Base-by-base conservation (phyloP, 148 eudicot species). In the Mesembryanthemum crystallinum region DNA sequence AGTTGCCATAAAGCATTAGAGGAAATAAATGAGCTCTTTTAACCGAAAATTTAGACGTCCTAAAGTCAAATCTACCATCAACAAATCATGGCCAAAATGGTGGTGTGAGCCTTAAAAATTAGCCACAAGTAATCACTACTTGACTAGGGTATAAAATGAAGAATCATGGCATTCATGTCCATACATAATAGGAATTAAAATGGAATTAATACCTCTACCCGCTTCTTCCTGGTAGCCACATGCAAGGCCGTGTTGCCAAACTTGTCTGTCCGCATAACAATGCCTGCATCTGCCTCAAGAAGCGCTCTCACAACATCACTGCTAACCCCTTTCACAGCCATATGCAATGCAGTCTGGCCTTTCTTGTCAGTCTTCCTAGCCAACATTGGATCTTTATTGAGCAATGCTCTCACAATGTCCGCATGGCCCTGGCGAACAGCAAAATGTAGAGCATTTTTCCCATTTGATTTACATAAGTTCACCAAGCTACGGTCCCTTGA, bases 281-380 rank as follows among this genome's bases (percentile, higher is more conserved):
- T 84, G 42, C 93, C 87, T 23, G 98, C 83, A 82, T 92, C 96
- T 61, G 92, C 92, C 32, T 89, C 91, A 39, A 93, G 85, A 66
- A 93, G 90, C 76, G 87, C 87, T 80, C 86, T 88, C 62, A 93
- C 98, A 69, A 90, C 98, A 71, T 90, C 93, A 79, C 87, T 63
- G 73, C 85, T 93, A 33, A 75, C 80, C 58, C 98, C 98, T 89
- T 93, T 93, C 23, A 93, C 98, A 74, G 97, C 97, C 91, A 92
- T 89, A 81, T 90, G 97, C 79, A 92, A 74, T 24, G 94, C 91
- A 68, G 98, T 93, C 79, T 93, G 98, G 33, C 91, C 89, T 78
- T 93, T 93, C 79, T 85, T 93, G 76, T 93, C 98, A 37, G 86
- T 89, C 79, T 88, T 89, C 73, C 89, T 85, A 18, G 98, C 96